Percentiles rank a stretch among this genome's conserved stretches.
Conservation (phyloP, 139 green algal genomes). For the Picochlorum sp. region DNA sequence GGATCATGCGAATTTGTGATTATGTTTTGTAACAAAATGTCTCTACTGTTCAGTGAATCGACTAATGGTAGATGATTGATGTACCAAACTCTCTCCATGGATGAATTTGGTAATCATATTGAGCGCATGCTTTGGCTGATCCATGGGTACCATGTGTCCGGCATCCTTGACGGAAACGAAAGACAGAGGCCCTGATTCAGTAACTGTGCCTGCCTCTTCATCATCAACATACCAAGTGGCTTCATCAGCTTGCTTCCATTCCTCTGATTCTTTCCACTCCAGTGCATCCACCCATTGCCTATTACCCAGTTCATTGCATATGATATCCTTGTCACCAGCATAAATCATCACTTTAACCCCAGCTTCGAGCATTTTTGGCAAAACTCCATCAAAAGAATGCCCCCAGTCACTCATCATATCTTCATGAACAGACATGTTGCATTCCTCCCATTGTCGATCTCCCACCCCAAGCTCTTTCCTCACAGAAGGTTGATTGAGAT, state of each 20-base stretch:
- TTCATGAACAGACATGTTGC: conserved; percentile 50
- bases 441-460: conserved; percentile 47
- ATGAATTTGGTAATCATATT: conserved; percentile 65
- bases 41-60: no score
- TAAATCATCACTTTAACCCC: conserved; percentile 73
- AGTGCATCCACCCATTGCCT: conserved; percentile 52
- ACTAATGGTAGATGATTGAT: not conserved
- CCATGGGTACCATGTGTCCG: conserved; percentile 67
- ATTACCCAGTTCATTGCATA: conserved; percentile 65
- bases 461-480: conserved; percentile 51
- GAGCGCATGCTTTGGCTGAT: conserved; percentile 48
- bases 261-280: conserved; percentile 17
- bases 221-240: conserved; percentile 37
- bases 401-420: conserved; percentile 41
- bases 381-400: conserved; percentile 31
- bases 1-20: no score
- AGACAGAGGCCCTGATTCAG: conserved; percentile 38
- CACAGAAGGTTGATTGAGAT: conserved; percentile 46
- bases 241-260: not conserved
- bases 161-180: conserved; percentile 53
- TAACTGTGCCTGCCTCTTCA: conserved; percentile 37
- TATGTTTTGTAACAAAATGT: no score
- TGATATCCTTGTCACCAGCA: conserved; percentile 62
- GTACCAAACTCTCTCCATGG: conserved; percentile 10
- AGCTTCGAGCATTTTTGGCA: conserved; percentile 58